Base-by-base conservation (phyloP, 1,284 basidiomycete genomes). In the Sparassis latifolia region DNA sequence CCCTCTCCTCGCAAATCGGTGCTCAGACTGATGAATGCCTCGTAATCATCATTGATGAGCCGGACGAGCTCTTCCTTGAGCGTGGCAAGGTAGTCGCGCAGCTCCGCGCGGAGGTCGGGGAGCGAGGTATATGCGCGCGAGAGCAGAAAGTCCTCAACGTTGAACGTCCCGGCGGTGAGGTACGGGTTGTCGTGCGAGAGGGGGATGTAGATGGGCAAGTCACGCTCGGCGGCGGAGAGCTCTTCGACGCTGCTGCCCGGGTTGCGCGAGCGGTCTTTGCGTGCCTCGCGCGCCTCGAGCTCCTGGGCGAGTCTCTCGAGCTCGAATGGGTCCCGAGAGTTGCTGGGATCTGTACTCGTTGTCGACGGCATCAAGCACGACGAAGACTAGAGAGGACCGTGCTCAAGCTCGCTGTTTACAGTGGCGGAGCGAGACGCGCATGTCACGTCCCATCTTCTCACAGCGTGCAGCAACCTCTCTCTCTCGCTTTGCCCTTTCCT, bases 1-100 rank as follows among this genome's bases (percentile, higher is more conserved):
- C 89, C 90, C 67, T 97, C 93, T 33, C 88, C 91, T 53, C 84
- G 77, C 56, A 97, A 66, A 58, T 94, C 91, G 2, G 89, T 94
- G 56, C 94, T 95, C 29, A 99, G 76, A 58, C 89, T 92, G 58
- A 99, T 97, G 67, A 98, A 98, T 42, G 94, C 94, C 66, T 94
- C 93, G 67, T 98, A 98, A 69, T 98, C 95, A 62, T 94, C 88
- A 66, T 99, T 97, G 68, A 99, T 97, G 63, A 98, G 82, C 62
- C 84, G 85, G 32, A 97, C 92, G 32, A 99, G 79, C 65, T 97
- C 93, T 64, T 94, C 89, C 63, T 95, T 92, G 58, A 99, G 71
- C 10, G 78, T 75, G 0, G 81, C 80, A 52, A 92, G 76, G 68
- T 97, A 97, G 51, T 88, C 84, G 32, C 92, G 80, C 10, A 99